A percentile compares a stretch with the other conserved stretches of the same genome.
Conservation (phyloP, 768 basidiomycete genomes). For the Filobasidium floriforme region DNA sequence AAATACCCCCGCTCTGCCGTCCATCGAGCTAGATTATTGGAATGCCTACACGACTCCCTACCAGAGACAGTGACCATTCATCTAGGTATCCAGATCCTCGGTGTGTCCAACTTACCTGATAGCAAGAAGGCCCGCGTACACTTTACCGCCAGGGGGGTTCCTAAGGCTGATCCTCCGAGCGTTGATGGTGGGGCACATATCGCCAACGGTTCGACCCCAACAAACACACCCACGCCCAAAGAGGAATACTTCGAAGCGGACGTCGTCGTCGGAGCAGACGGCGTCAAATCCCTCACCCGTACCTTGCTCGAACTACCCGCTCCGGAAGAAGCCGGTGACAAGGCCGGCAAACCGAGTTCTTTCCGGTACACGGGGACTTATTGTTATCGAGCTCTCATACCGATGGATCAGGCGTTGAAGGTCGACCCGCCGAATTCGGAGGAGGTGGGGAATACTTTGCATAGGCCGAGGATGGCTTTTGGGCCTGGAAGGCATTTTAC, state of each 20-base stretch:
- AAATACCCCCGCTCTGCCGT: conserved; percentile 21
- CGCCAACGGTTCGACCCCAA: not conserved
- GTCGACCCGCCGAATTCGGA: conserved; percentile 6
- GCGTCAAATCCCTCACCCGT: conserved; percentile 16
- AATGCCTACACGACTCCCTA: conserved; percentile 12
- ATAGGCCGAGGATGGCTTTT: conserved; percentile 18
- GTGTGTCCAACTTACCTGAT: not conserved
- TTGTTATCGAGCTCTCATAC: conserved; percentile 19
- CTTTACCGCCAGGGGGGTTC: conserved; percentile 1
- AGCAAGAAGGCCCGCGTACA: conserved; percentile 7
- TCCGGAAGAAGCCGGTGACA: conserved; percentile 1
- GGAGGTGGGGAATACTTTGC: not conserved
- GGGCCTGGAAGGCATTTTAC: conserved; percentile 18
- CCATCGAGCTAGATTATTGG: conserved; percentile 18
- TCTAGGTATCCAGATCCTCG: conserved; percentile 11
- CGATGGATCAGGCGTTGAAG: conserved; percentile 12
- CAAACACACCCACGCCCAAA: not conserved
- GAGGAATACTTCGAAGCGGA: conserved; percentile 18
- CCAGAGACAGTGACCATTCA: conserved; percentile 18
- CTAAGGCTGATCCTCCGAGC: not conserved
- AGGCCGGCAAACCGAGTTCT: not conserved
- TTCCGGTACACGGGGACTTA: conserved; percentile 19
- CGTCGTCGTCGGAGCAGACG: conserved; percentile 19
- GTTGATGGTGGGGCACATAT: not conserved
- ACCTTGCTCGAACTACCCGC: not conserved